A percentile compares a stretch with the other conserved stretches of the same genome.
Conservation (phyloP, 1,139 yeast genomes). For the Wickerhamiella infanticola region DNA sequence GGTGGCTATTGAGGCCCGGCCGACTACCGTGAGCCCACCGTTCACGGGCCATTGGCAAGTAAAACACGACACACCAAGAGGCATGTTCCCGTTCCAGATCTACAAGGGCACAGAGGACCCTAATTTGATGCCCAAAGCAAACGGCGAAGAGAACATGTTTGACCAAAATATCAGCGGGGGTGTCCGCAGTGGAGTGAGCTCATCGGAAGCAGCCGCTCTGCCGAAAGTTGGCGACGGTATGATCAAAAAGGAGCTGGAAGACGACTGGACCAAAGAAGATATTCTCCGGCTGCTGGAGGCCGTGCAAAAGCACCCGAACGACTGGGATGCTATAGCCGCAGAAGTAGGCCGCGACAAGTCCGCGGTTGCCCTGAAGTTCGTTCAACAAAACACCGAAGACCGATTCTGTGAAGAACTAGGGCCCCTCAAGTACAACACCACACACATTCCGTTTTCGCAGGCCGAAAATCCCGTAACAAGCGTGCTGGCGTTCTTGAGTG, state of each 20-base stretch:
- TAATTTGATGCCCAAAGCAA: slow-evolving; percentile 9
- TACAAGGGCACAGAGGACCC: slow-evolving; percentile 25
- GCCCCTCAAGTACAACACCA: slow-evolving; percentile 69
- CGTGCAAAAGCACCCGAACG: slow-evolving; percentile 32
- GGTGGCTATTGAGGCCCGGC: slow-evolving; percentile 61
- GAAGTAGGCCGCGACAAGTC: slow-evolving; percentile 60
- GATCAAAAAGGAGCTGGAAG: slow-evolving; percentile 1
- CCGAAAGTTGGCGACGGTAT: background rate
- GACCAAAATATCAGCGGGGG: background rate
- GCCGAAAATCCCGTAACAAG: slow-evolving; percentile 88
- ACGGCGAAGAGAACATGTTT: background rate
- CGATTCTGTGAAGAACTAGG: slow-evolving; percentile 42
- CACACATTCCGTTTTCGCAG: slow-evolving; percentile 60
- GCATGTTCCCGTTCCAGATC: slow-evolving; percentile 76
- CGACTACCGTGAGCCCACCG: slow-evolving; percentile 57
- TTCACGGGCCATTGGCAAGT: slow-evolving; percentile 35
- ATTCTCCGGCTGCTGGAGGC: slow-evolving; percentile 44
- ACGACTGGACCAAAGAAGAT: slow-evolving; percentile 49
- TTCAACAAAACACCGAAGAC: slow-evolving; percentile 66
- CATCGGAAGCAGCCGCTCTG: background rate
- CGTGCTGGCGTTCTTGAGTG: slow-evolving; percentile 73
- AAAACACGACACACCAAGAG: slow-evolving; percentile 78
- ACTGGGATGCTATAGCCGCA: slow-evolving; percentile 60
- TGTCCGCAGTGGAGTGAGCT: background rate
- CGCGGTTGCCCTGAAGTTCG: slow-evolving; percentile 65